A percentile compares a stretch with the other conserved stretches of the same genome.
These are phyloP conservation scores for Byssochlamys sp. DNA, from an alignment of 2,329 filamentous ascomycete species.

Conservation along the genomic window DNA sequence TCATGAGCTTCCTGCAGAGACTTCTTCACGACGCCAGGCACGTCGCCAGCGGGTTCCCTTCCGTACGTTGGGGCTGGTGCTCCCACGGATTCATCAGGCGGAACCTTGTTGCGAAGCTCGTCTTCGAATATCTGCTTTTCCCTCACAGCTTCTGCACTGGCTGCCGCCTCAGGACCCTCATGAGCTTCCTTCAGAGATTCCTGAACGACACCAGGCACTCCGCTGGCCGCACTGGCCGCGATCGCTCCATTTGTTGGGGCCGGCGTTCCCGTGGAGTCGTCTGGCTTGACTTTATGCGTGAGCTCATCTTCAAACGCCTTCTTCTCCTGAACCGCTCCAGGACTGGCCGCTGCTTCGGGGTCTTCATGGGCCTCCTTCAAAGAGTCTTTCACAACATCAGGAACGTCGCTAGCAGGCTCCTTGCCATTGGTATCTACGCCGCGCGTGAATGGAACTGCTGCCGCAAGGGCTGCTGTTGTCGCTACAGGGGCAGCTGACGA, in stretches of 20 bases:
- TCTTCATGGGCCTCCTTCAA: slow-evolving; percentile 41
- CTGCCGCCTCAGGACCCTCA: slow-evolving; percentile 56
- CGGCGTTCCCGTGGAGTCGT: slow-evolving; percentile 20
- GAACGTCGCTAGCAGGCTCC: slow-evolving; percentile 52
- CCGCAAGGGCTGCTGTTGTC: slow-evolving; percentile 39
- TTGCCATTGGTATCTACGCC: slow-evolving; percentile 8
- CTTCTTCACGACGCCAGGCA: slow-evolving; percentile 29
- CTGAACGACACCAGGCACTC: slow-evolving; percentile 28
- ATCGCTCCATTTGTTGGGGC: slow-evolving; percentile 15
- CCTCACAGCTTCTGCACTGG: slow-evolving; percentile 54
- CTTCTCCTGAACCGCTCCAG: slow-evolving; percentile 60
- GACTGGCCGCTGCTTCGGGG: slow-evolving; percentile 59
- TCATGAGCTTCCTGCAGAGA: slow-evolving; percentile 40
- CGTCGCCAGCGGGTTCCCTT: slow-evolving; percentile 55
- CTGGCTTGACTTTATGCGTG: slow-evolving; percentile 43
- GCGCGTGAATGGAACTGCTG: slow-evolving; percentile 31
- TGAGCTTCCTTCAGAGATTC: slow-evolving; percentile 38
- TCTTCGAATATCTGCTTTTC: slow-evolving; percentile 62
- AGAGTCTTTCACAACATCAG: slow-evolving; percentile 29
- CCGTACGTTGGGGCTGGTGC: slow-evolving; percentile 20
- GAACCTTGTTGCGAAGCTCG: slow-evolving; percentile 54
- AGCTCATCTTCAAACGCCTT: slow-evolving; percentile 61
- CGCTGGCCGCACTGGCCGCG: slow-evolving; percentile 48
- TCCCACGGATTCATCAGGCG: slow-evolving; percentile 14
- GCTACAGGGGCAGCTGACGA: slow-evolving; percentile 42